Conservation (phyloP, 257 asterid species). For the Nicotiana otophora region DNA sequence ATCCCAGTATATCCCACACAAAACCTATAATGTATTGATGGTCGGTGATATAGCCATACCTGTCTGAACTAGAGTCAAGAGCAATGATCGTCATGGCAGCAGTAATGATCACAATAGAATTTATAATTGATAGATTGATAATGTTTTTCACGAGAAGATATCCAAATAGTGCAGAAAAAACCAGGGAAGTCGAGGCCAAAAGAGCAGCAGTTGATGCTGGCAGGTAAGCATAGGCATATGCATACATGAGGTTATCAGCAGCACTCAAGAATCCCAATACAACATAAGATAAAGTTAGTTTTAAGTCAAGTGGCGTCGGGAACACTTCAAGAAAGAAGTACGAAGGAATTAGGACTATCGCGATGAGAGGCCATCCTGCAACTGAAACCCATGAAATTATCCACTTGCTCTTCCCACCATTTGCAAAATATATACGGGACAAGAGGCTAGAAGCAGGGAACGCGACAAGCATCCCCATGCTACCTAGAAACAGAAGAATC, state of each 20-base stretch:
- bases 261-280: conserved; percentile 70
- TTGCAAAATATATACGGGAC: conserved; percentile 69
- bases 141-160: conserved; percentile 68
- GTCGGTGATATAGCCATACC: conserved; percentile 39
- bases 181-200: conserved; percentile 63
- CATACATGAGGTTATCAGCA: conserved; percentile 87
- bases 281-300: conserved; percentile 45
- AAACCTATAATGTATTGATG: conserved; percentile 62
- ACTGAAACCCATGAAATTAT: conserved; percentile 86
- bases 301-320: conserved; percentile 63
- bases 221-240: conserved; percentile 82
- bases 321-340: conserved; percentile 42
- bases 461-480: conserved; percentile 61
- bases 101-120: conserved; percentile 59
- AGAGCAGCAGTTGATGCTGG: conserved; percentile 96
- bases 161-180: conserved; percentile 73
- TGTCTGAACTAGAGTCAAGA: conserved; percentile 69
- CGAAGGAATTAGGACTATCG: conserved; percentile 51
- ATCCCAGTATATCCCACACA: conserved; percentile 73
- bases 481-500: conserved; percentile 62
- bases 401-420: conserved; percentile 92
- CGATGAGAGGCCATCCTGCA: conserved; percentile 90
- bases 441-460: conserved; percentile 91
- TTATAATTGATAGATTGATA: conserved; percentile 60
- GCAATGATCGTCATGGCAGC: conserved; percentile 85